Conservation (phyloP, 352 stramenopile genomes). For the Phytopythium kandeliae region DNA sequence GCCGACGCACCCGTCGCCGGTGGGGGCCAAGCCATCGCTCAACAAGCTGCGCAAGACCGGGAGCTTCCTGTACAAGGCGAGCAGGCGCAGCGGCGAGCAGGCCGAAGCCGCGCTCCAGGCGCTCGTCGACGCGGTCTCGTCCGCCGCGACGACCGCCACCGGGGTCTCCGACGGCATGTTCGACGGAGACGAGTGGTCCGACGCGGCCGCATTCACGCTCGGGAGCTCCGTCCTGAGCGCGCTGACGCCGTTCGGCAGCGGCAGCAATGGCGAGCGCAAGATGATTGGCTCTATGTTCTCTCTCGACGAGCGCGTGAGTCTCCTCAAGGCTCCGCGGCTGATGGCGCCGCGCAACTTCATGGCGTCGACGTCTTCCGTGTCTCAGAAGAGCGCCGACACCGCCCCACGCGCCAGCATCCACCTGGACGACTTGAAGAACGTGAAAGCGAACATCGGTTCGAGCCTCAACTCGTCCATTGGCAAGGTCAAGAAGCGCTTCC, state of each 20-base stretch:
- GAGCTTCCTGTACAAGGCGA: constrained; percentile 67
- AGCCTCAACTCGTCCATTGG: constrained; percentile 65
- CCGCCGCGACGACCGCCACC: constrained; percentile 33
- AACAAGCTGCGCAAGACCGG: constrained; percentile 55
- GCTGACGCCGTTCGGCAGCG: constrained; percentile 2
- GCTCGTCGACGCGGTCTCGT: constrained; percentile 54
- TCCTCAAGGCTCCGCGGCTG: constrained; percentile 45
- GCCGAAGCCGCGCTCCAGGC: constrained; percentile 70
- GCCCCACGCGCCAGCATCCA: constrained; percentile 20
- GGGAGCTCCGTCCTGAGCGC: constrained; percentile 22
- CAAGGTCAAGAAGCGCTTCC: constrained; percentile 72
- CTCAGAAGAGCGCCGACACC: constrained; percentile 19
- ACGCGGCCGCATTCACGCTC: constrained; percentile 24
- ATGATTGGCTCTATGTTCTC: constrained; percentile 44
- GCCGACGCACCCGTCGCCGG: constrained; percentile 14
- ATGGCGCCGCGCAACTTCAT: constrained; percentile 43
- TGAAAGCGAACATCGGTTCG: constrained; percentile 67
- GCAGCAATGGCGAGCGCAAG: constrained; percentile 27
- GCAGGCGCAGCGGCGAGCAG: constrained; percentile 53
- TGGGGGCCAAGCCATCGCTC: constrained; percentile 27
- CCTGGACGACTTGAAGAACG: constrained; percentile 71
- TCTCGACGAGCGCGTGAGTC: constrained; percentile 53
- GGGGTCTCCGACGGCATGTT: constrained; percentile 29
- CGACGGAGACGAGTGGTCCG: constrained; percentile 52
- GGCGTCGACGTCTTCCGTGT: constrained; percentile 3